Evolutionary conservation across 495 filamentous ascomycete genomes (phyloP).

Genomic region (Astrothelium subdiscretum): DNA sequence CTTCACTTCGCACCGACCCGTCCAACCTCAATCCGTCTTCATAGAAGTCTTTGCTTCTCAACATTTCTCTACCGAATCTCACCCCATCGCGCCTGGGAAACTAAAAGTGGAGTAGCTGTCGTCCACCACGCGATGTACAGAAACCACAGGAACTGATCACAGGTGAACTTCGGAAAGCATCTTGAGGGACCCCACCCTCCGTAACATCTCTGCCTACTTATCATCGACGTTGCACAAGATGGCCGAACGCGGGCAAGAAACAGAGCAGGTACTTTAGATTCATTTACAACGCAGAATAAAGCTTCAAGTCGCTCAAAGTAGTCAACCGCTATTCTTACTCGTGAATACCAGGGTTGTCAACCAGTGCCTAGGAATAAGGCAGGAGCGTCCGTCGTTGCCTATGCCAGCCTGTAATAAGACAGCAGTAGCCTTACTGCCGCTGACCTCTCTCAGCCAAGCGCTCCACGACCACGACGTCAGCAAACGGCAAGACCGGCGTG

Average conservation of each 20-base stretch:
- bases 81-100: neutral
- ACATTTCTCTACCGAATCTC: neutral
- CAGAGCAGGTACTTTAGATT: neutral
- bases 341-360: neutral
- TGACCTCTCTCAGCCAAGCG: neutral
- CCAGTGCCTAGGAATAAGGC: neutral
- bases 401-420: neutral
- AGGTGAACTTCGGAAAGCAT: neutral
- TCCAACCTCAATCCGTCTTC: too few species aligned
- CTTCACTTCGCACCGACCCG: neutral
- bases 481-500: conserved; percentile 29
- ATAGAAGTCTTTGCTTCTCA: too few species aligned
- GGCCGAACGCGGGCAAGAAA: neutral
- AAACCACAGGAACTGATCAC: neutral
- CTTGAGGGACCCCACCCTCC: neutral
- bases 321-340: neutral
- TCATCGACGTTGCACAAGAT: neutral
- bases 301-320: neutral
- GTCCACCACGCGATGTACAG: neutral
- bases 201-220: neutral
- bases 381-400: neutral
- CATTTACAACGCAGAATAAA: neutral
- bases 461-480: conserved; percentile 5
- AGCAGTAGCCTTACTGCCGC: neutral
- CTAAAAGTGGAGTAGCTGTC: neutral